Percentiles rank a stretch among this genome's conserved stretches.
Conservation (phyloP, 202 grass and related monocot genomes). For the Saccharum hybrid region DNA sequence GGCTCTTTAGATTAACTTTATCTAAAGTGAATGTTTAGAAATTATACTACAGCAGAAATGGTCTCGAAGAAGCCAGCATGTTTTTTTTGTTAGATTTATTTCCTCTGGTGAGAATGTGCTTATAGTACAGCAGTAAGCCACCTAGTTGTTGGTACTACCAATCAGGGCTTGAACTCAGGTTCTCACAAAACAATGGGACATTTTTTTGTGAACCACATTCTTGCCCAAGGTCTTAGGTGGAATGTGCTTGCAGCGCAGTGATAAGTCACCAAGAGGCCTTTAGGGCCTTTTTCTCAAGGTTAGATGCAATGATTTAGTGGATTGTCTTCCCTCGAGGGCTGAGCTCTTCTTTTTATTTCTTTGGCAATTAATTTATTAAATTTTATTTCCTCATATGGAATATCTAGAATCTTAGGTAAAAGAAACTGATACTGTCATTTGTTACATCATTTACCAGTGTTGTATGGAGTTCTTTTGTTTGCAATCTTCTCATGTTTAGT, state of each 20-base stretch:
- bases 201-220: neutral
- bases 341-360: neutral
- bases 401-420: neutral
- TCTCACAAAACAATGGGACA: neutral
- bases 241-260: neutral
- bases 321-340: neutral
- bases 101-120: too few species aligned
- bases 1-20: too few species aligned
- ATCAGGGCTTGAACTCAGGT: neutral
- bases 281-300: neutral
- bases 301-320: neutral
- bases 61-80: too few species aligned
- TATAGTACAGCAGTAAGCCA: too few species aligned
- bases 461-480: neutral
- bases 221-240: neutral
- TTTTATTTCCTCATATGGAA: neutral
- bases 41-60: too few species aligned
- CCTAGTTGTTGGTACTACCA: too few species aligned
- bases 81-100: too few species aligned
- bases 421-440: neutral
- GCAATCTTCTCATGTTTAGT: neutral
- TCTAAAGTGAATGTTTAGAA: too few species aligned
- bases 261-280: neutral
- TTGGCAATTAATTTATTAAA: neutral
- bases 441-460: neutral